Percentiles rank a stretch among this genome's conserved stretches.
phyloP scores from a whole-genome alignment of 768 basidiomycete species.

The Lactifluus subvellereus region DNA sequence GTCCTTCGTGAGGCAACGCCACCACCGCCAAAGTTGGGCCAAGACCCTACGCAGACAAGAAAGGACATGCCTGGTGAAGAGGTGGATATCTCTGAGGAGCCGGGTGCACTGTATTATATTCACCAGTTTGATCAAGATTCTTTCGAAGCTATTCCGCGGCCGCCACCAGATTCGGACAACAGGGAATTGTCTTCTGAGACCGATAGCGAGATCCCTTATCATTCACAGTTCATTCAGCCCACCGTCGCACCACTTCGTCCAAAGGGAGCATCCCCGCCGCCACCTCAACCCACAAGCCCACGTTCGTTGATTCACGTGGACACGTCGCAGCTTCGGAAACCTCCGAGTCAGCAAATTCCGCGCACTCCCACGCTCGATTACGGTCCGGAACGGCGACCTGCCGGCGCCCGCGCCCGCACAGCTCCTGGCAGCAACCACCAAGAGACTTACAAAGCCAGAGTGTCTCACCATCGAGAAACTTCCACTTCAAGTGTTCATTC shows the following conservation, averaged over 20 bases:
- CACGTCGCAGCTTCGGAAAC: constrained; percentile 20
- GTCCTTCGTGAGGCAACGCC: background rate
- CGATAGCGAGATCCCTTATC: background rate
- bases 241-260: constrained; percentile 18
- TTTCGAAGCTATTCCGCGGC: constrained; percentile 12
- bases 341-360: constrained; percentile 22
- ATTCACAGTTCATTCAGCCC: background rate
- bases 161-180: constrained; percentile 31
- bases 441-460: background rate
- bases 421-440: constrained; percentile 32
- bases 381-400: constrained; percentile 44
- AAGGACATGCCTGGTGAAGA: constrained; percentile 23
- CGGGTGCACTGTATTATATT: constrained; percentile 66
- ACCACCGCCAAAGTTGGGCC: constrained; percentile 4
- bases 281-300: background rate
- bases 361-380: constrained; percentile 21
- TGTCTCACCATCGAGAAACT: constrained; percentile 10
- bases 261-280: constrained; percentile 13
- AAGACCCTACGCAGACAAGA: constrained; percentile 23
- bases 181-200: constrained; percentile 30
- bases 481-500: background rate
- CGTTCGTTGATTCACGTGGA: constrained; percentile 1
- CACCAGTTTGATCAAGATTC: constrained; percentile 42
- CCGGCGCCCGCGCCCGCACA: constrained; percentile 88
- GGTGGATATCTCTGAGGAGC: constrained; percentile 44